Base-by-base conservation (phyloP, 2,329 filamentous ascomycete genomes). In the Monilinia vaccinii-corymbosi region DNA sequence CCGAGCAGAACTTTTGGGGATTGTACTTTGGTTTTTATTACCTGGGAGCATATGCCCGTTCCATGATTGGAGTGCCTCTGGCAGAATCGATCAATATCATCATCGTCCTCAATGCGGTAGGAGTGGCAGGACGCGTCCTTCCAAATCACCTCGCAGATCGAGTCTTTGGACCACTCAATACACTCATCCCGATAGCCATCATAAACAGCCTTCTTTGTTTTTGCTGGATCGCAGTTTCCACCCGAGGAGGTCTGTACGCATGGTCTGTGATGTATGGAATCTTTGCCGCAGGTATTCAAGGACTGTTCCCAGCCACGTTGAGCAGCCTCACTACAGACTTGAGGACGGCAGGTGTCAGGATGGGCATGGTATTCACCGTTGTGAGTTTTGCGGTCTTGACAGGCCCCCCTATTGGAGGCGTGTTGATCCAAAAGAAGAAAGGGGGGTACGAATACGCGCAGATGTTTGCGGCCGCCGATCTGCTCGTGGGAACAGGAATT, bases 321-420 rank as follows among this genome's bases (percentile, higher is more conserved):
- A 75, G 74, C 44, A 78, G 75, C 53, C 69, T 84, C 60, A 81
- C 78, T 0, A 75, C 75, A 0, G 78, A 83, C 66, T 60, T 81
- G 61, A 76, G 76, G 62, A 82, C 80, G 69, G 73, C 74, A 6
- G 81, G 81, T 0, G 76, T 79, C n/a, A 72, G 80, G n/a, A 79
- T 82, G 71, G 81, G 81, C 1, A 80, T 82, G 77, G 75, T 78
- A 6, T 77, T 83, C 53, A 68, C 75, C 25, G 75, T 81, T 58
- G 75, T 82, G 21, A 77, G 75, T n/a, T 75, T 83, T 56, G 78
- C 80, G 0, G 76, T 75, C 3, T 68, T 84, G 55, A 81, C 77
- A 3, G 81, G 81, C 0, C 77, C 80, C 5, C 79, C 81, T 0
- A 79, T 83, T 61, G 79, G 76, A 2, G 81, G 81, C 3, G 77